Percentiles rank a stretch among this genome's conserved stretches.
Conservation (phyloP, 768 basidiomycete species). For the Pholiota conissans region DNA sequence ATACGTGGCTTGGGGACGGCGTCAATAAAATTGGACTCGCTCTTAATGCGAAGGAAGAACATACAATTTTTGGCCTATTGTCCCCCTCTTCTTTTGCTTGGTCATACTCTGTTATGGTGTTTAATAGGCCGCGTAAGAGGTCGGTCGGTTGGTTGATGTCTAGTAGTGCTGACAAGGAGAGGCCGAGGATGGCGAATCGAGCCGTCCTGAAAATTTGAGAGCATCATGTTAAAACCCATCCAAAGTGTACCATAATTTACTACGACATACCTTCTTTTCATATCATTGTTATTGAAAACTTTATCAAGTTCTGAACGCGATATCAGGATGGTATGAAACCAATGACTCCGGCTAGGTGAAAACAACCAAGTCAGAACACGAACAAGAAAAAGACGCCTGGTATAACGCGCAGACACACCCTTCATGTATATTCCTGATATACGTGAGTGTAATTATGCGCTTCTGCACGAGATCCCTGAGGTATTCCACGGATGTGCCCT, state of each 20-base stretch:
- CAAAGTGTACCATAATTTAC: slow-evolving; percentile 1
- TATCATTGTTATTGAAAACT: slow-evolving; percentile 70
- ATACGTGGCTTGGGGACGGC: slow-evolving; percentile 35
- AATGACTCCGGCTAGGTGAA: slow-evolving; percentile 65
- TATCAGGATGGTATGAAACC: slow-evolving; percentile 88
- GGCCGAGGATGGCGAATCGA: slow-evolving; percentile 82
- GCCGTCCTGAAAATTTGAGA: slow-evolving; percentile 52
- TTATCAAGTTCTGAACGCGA: slow-evolving; percentile 71
- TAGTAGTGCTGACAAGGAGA: slow-evolving; percentile 81
- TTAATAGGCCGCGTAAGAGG: slow-evolving; percentile 71
- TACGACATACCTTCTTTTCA: slow-evolving; percentile 69
- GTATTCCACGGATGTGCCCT: slow-evolving; percentile 76
- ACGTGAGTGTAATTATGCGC: slow-evolving; percentile 81
- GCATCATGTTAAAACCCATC: neutral
- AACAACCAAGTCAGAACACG: slow-evolving; percentile 4
- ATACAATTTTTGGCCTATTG: slow-evolving; percentile 69
- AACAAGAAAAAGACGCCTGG: neutral
- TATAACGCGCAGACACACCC: slow-evolving; percentile 52
- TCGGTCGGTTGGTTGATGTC: slow-evolving; percentile 83
- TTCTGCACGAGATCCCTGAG: slow-evolving; percentile 81
- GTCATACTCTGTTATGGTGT: slow-evolving; percentile 76
- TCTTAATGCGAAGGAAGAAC: slow-evolving; percentile 8
- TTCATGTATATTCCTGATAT: slow-evolving; percentile 82
- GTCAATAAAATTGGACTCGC: neutral
- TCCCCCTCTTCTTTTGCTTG: slow-evolving; percentile 73